Evolutionary conservation across 2,329 filamentous ascomycete genomes (phyloP).

Genomic region (Sarocladiaceae sp.): DNA sequence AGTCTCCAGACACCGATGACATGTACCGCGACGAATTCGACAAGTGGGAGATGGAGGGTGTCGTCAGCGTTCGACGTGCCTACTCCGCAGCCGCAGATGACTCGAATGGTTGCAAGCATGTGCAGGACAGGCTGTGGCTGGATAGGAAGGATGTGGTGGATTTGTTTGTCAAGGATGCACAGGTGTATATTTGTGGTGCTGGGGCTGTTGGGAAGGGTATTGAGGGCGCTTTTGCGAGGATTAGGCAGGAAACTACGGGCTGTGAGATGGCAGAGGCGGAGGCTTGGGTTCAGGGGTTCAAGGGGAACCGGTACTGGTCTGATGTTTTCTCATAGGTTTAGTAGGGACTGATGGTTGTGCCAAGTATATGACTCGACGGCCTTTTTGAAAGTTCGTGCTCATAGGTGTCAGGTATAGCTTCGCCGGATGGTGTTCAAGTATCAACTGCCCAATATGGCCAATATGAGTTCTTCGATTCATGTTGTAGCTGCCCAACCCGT

Average conservation of each 20-base stretch:
- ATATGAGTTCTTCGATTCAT: no score
- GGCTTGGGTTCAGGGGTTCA: conserved; percentile 25
- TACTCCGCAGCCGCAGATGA: conserved; percentile 38
- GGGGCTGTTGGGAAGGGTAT: conserved; percentile 44
- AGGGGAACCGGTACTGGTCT: conserved; percentile 1
- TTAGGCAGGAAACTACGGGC: conserved; percentile 13
- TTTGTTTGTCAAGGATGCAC: conserved; percentile 41
- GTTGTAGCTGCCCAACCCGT: no score
- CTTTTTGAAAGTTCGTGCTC: no score
- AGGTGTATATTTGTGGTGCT: conserved; percentile 63
- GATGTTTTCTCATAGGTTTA: conserved; percentile 4
- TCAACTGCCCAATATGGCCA: no score
- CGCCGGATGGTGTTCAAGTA: no score
- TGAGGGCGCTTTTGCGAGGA: conserved; percentile 26
- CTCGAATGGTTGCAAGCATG: conserved; percentile 44
- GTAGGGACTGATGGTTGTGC: no score
- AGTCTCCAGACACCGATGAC: conserved; percentile 48
- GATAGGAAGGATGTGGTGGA: conserved; percentile 30
- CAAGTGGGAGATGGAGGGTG: conserved; percentile 56
- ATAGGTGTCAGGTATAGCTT: no score
- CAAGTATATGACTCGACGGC: no score
- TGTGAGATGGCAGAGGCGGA: conserved; percentile 7
- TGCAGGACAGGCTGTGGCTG: conserved; percentile 38
- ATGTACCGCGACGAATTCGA: conserved; percentile 57
- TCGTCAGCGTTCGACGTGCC: conserved; percentile 57